Base-by-base conservation (phyloP, 2,329 filamentous ascomycete species). In the Sordariomycetes sp. region DNA sequence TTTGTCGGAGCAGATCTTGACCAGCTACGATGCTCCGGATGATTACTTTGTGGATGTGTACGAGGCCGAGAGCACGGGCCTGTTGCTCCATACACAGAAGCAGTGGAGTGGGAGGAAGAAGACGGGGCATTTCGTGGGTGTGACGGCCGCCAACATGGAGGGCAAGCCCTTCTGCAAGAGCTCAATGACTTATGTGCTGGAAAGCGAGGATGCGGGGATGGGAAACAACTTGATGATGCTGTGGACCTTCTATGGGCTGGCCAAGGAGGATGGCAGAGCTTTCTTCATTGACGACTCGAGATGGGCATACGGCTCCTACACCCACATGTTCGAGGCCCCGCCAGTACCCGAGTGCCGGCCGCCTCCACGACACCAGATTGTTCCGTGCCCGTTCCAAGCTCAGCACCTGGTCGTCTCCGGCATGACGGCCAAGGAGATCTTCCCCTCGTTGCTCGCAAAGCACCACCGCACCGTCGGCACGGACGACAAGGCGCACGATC, bases 211-310 rank as follows among this genome's bases (percentile, higher is more conserved):
- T 46, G 83, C 84, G 3, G 86, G 86, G 3, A 64, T 94, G 8
- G 86, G 86, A 6, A 78, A 75, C 42, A 77, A 81, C 2, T 57
- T 94, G 39, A 78, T 93, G 70, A 72, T 79, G 49, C 53, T 94
- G 36, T 94, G 86, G 86, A 81, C 82, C 47, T 80, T 85, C 18
- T 93, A 92, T 51, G 84, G 84, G 4, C 60, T 93, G 35, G 85
- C 86, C 3, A 68, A 80, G 50, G 72, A 78, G 39, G 82, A 93
- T 51, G 74, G 73, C 11, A 68, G 86, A 17, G 68, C 76, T 1
- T 93, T 94, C 57, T 93, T 94, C 59, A 66, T 94, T 41, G 85
- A 93, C 46, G 86, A 94, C 56, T 76, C 81, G 6, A 70, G 80
- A 43, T 94, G 87, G 80, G 79, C 82, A 2, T 92, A 92, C 46